These are phyloP conservation scores for Xylaria sp. DNA, from an alignment of 2,329 filamentous ascomycete genomes.

Conservation along the genomic window DNA sequence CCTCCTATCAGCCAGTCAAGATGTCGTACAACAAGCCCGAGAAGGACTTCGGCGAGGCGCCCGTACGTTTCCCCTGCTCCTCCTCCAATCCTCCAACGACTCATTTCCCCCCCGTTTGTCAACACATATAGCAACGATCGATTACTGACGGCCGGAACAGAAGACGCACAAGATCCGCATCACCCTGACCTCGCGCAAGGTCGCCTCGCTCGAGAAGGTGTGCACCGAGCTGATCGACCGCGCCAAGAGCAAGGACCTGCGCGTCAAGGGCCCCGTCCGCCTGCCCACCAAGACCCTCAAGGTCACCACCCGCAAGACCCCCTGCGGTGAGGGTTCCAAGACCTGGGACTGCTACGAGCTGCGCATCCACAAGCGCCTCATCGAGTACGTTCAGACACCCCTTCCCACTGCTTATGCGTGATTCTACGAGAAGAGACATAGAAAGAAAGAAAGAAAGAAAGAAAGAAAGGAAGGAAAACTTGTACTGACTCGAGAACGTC, in stretches of 20 bases:
- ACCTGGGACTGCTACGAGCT: constrained; percentile 99
- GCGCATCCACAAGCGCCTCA: constrained; percentile 98
- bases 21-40: constrained; percentile 97
- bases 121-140: no score
- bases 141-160: constrained; percentile 48
- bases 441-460: no score
- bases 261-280: constrained; percentile 97
- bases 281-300: constrained; percentile 96
- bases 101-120: no score
- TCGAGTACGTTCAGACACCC: constrained; percentile 66
- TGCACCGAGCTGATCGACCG: constrained; percentile 98
- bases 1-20: constrained; percentile 44
- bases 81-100: not conserved
- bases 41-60: constrained; percentile 90
- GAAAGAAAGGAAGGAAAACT: no score
- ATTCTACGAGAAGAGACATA: no score
- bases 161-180: constrained; percentile 99
- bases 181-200: constrained; percentile 94
- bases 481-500: constrained; percentile 26
- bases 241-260: constrained; percentile 96
- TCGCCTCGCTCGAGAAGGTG: constrained; percentile 95
- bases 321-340: constrained; percentile 99
- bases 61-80: constrained; percentile 53
- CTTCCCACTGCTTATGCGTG: not conserved
- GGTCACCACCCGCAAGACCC: constrained; percentile 98